Conservation (phyloP, 2,329 filamentous ascomycete species). For the Colletotrichum ledebouriae region DNA sequence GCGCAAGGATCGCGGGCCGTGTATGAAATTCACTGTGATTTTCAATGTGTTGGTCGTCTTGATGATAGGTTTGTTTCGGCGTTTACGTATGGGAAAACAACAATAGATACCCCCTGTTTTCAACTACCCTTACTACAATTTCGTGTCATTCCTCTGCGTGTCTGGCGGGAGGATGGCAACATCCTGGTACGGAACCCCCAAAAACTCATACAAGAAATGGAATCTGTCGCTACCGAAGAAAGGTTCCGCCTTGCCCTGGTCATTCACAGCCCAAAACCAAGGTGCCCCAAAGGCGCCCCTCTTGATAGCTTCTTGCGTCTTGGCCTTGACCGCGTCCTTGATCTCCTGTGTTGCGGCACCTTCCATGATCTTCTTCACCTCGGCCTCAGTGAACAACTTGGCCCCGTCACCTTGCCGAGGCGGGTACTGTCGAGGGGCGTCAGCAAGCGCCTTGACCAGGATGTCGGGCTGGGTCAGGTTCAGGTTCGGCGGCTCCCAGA, state of each 20-base stretch:
- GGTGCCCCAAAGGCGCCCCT: conserved; percentile 82
- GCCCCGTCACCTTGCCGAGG: conserved; percentile 39
- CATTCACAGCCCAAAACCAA: conserved; percentile 78
- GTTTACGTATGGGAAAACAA: conserved; percentile 6
- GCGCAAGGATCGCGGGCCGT: conserved; percentile 62
- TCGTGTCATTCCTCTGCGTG: conserved; percentile 12
- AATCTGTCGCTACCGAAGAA: conserved; percentile 87
- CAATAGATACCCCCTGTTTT: conserved; percentile 39
- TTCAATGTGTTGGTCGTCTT: neutral
- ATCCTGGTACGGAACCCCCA: conserved; percentile 72
- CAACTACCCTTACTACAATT: conserved; percentile 13
- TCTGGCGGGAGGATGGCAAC: conserved; percentile 56
- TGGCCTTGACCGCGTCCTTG: conserved; percentile 62
- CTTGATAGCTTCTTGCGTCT: conserved; percentile 72
- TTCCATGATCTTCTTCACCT: conserved; percentile 69
- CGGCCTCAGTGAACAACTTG: conserved; percentile 61
- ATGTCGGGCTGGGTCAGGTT: conserved; percentile 71
- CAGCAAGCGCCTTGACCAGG: conserved; percentile 57
- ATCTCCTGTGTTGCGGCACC: conserved; percentile 62
- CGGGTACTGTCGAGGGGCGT: conserved; percentile 45
- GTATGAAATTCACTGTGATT: conserved; percentile 42
- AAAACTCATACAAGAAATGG: conserved; percentile 76
- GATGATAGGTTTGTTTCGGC: conserved; percentile 4
- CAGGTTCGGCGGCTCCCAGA: conserved; percentile 72
- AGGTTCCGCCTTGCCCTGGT: conserved; percentile 70